A percentile compares a stretch with the other conserved stretches of the same genome.
Conservation (phyloP, 495 filamentous ascomycete species). For the Opeltia flavorubescens region DNA sequence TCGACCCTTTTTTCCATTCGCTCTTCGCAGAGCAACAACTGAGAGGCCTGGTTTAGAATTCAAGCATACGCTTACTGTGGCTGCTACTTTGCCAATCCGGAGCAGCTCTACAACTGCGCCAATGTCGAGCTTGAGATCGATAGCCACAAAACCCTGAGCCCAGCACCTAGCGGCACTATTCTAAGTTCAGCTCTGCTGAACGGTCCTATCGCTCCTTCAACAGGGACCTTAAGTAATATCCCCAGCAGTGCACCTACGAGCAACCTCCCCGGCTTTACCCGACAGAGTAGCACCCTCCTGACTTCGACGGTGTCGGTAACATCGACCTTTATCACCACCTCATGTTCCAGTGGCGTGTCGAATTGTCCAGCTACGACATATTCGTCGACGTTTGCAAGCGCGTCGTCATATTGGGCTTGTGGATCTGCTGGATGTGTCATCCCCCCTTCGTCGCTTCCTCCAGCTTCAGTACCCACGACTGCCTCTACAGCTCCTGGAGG, state of each 20-base stretch:
- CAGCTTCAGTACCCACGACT: background rate
- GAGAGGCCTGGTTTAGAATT: background rate
- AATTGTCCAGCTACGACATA: background rate
- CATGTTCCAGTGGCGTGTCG: background rate
- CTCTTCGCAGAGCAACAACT: background rate
- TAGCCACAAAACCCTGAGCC: background rate
- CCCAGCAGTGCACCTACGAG: background rate
- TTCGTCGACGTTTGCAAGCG: background rate
- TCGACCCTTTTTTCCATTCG: background rate
- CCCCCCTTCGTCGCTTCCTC: background rate
- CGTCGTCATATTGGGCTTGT: background rate
- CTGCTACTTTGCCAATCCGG: constrained; percentile 6
- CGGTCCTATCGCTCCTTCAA: background rate
- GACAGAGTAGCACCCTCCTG: background rate
- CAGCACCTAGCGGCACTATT: background rate
- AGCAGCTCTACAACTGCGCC: constrained; percentile 9
- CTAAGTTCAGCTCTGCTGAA: background rate
- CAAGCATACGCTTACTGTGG: constrained; percentile 14
- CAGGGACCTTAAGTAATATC: background rate
- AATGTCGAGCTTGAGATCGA: constrained; percentile 6
- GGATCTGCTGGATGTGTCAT: background rate
- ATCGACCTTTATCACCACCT: background rate
- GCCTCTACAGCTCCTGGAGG: background rate
- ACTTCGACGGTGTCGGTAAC: background rate
- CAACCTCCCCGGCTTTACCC: background rate